Evolutionary conservation across 805 yeast species (phyloP).

Genomic region (Candida palmyrensis): DNA sequence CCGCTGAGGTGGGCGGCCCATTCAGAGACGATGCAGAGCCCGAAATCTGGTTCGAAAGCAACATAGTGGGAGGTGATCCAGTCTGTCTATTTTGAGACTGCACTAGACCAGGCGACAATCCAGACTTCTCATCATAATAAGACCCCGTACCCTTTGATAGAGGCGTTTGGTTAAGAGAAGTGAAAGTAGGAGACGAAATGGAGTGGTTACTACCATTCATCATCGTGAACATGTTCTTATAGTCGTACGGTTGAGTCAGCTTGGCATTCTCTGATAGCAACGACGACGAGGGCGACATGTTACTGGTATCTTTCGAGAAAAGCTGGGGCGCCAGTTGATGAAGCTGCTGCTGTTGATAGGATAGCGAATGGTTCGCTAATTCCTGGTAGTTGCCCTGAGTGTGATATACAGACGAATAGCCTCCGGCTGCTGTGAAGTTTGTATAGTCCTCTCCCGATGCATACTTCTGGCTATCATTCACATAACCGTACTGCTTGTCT

Average conservation of each 20-base stretch:
- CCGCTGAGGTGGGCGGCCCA: neutral
- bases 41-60: conserved; percentile 10
- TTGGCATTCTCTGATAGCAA: conserved; percentile 5
- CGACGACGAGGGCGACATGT: conserved; percentile 4
- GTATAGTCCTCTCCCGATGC: too few species aligned
- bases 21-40: conserved; percentile 4
- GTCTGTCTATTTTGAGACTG: conserved; percentile 14
- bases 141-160: neutral
- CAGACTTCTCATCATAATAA: neutral
- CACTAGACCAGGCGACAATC: conserved; percentile 10
- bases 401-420: too few species aligned
- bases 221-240: conserved; percentile 11
- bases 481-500: conserved; percentile 1
- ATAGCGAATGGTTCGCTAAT: conserved; percentile 4
- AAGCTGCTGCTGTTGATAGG: conserved; percentile 7
- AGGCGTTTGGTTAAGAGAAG: conserved; percentile 5
- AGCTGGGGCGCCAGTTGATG: conserved; percentile 5
- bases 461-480: conserved; percentile 5
- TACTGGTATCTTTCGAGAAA: neutral
- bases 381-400: conserved; percentile 5
- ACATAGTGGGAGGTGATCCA: conserved; percentile 23
- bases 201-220: conserved; percentile 13
- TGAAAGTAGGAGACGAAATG: conserved; percentile 8
- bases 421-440: too few species aligned
- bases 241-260: conserved; percentile 9